phyloP scores from a whole-genome alignment of 2,329 filamentous ascomycete species.

The Penicillium brevicompactum region DNA sequence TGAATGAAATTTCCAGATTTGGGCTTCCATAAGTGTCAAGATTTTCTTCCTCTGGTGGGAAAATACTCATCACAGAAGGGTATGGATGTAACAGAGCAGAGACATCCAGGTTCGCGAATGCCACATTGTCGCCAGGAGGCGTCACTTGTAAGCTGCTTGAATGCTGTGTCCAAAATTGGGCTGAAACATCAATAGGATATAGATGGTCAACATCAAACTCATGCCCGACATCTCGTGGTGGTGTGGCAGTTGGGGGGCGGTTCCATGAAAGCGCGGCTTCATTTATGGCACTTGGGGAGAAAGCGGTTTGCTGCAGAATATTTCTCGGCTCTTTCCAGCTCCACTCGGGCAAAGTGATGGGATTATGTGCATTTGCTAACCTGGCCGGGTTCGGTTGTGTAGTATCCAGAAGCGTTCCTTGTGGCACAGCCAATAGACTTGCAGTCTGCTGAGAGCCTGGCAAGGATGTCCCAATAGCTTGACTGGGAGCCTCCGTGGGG shows the following conservation, averaged over 20 bases:
- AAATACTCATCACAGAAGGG: neutral
- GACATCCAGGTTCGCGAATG: neutral
- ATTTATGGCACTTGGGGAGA: neutral
- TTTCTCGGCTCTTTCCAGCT: neutral
- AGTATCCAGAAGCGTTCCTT: neutral
- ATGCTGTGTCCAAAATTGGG: slow-evolving; percentile 13
- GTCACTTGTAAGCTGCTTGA: neutral
- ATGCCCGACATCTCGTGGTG: neutral
- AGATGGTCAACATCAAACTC: neutral
- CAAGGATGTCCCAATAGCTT: neutral
- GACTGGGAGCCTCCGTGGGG: neutral
- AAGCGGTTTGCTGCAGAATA: neutral
- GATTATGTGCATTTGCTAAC: neutral
- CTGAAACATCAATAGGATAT: slow-evolving; percentile 9
- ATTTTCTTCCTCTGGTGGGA: neutral
- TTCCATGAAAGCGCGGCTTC: slow-evolving; percentile 4
- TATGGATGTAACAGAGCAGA: slow-evolving; percentile 1
- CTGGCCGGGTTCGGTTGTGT: neutral
- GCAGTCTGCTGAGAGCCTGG: neutral
- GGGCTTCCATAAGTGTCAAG: neutral
- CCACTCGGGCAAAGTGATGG: neutral
- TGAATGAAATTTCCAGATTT: slow-evolving; percentile 1
- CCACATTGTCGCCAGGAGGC: neutral
- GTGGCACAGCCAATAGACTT: neutral
- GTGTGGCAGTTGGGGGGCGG: neutral